These are phyloP conservation scores for Xylaria castorea DNA, from an alignment of 495 filamentous ascomycete species.

Conservation along the genomic window DNA sequence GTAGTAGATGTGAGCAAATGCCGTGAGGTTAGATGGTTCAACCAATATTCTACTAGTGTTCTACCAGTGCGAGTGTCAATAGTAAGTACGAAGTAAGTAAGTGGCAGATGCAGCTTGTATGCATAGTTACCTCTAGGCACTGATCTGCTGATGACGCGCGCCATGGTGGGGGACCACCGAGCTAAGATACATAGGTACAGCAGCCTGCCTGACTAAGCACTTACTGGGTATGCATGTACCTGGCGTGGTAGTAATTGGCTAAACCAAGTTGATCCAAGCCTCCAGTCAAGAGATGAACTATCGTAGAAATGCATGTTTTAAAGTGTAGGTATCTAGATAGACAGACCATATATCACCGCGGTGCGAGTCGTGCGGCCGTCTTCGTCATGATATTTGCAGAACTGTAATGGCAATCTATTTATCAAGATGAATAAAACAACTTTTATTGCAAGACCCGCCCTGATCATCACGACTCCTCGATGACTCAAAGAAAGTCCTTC, in stretches of 20 bases:
- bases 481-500: conserved; percentile 24
- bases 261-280: not conserved
- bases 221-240: not conserved
- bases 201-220: conserved; percentile 3
- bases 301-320: no score
- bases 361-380: not conserved
- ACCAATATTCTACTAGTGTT: not conserved
- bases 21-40: not conserved
- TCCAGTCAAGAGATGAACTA: no score
- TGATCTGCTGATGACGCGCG: conserved; percentile 44
- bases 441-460: conserved; percentile 38
- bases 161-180: conserved; percentile 26
- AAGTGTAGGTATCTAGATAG: no score
- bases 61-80: not conserved
- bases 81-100: not conserved
- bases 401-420: conserved; percentile 16
- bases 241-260: not conserved
- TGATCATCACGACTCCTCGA: conserved; percentile 35
- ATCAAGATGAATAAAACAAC: conserved; percentile 28
- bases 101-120: not conserved
- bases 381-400: not conserved
- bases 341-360: no score
- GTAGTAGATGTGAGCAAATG: conserved; percentile 1
- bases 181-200: not conserved
- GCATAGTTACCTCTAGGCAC: conserved; percentile 36